phyloP scores from a whole-genome alignment of 179 eudicot genomes.

The Beta macrorhiza region DNA sequence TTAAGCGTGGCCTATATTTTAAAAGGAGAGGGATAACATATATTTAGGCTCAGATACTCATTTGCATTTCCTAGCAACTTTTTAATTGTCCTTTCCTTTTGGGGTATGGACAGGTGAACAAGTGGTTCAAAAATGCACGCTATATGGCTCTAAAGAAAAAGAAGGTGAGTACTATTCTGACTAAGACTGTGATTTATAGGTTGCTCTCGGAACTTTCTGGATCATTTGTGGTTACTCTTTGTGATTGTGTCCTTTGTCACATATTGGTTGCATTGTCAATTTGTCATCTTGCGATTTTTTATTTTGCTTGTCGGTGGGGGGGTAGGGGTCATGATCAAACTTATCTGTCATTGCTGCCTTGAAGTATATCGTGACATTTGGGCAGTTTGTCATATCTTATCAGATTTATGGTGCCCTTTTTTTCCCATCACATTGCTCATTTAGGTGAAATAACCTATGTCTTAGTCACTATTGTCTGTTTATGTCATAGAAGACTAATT shows the following conservation, averaged over 20 bases:
- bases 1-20: not conserved
- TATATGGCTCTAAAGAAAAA: slow-evolving; percentile 73
- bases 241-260: not conserved
- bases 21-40: not conserved
- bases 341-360: not conserved
- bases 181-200: not conserved
- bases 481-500: not conserved
- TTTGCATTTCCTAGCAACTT: not conserved
- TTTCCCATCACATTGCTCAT: not conserved
- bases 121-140: slow-evolving; percentile 98
- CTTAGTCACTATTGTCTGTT: not conserved
- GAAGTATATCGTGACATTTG: not conserved
- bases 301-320: not conserved
- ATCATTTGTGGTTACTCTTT: not conserved
- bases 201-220: not conserved
- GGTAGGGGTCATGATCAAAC: not conserved
- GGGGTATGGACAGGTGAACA: slow-evolving; percentile 58
- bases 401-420: not conserved
- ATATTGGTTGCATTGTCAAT: not conserved
- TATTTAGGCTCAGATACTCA: not conserved
- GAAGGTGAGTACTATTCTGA: slow-evolving; percentile 50
- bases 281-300: not conserved
- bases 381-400: not conserved
- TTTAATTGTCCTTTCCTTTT: not conserved
- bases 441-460: not conserved